Percentiles rank a stretch among this genome's conserved stretches.
These are phyloP conservation scores for Linnemannia elongata DNA, from an alignment of 192 early-diverging fungal genomes.

Conservation along the genomic window DNA sequence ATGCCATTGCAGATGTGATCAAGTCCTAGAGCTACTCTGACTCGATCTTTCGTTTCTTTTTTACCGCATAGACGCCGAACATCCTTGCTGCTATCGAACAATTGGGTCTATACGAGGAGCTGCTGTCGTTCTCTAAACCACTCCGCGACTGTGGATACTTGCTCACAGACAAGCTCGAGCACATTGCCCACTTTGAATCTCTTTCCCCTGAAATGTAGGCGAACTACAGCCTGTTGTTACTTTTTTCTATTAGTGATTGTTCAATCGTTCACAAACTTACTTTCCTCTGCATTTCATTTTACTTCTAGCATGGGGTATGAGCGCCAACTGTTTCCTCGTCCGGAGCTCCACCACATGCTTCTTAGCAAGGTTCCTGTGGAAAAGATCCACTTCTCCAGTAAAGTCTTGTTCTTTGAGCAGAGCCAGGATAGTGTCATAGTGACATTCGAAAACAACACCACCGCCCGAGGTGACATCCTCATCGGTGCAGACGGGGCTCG, in stretches of 20 bases:
- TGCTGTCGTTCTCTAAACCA: neutral
- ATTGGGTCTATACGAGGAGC: neutral
- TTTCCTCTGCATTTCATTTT: too few relatives aligned
- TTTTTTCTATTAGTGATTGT: neutral
- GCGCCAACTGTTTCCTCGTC: constrained; percentile 15
- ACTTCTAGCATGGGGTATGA: neutral
- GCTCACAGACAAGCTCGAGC: neutral
- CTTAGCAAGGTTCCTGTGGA: neutral
- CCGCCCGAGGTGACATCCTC: constrained; percentile 16
- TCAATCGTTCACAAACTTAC: too few relatives aligned
- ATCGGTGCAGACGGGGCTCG: constrained; percentile 25
- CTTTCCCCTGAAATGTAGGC: neutral
- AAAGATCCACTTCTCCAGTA: constrained; percentile 19
- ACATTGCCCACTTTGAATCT: neutral
- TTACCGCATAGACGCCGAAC: neutral
- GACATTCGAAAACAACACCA: constrained; percentile 3
- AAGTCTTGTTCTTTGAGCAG: neutral
- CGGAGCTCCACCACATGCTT: constrained; percentile 7
- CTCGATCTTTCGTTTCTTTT: neutral
- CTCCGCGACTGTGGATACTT: neutral
- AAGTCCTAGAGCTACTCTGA: neutral
- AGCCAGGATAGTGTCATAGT: neutral
- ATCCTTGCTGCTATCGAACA: neutral
- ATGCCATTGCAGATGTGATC: neutral
- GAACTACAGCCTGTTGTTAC: too few relatives aligned